Conservation (phyloP, 352 stramenopile species). For the Phytophthora lateralis region DNA sequence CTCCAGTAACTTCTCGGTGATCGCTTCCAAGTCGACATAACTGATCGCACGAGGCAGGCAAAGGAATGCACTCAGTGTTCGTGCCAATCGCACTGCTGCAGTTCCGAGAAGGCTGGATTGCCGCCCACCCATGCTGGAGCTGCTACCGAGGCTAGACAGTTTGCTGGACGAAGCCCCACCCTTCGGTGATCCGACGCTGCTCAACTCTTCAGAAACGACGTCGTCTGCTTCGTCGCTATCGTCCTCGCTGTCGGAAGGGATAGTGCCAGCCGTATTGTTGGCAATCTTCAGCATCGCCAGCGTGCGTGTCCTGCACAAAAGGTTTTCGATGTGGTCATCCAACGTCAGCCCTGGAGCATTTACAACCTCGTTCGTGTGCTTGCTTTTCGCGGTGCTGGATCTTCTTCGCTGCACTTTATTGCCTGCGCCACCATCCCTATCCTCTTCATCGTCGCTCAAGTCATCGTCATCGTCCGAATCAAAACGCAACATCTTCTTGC, state of each 20-base stretch:
- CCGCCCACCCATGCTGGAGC: constrained; percentile 34
- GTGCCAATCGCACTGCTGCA: constrained; percentile 56
- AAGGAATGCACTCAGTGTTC: constrained; percentile 70
- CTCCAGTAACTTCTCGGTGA: constrained; percentile 71
- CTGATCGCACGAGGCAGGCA: constrained; percentile 75
- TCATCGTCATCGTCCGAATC: constrained; percentile 47
- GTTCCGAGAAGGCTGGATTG: constrained; percentile 29
- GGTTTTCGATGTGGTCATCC: constrained; percentile 73
- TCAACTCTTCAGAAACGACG: constrained; percentile 40
- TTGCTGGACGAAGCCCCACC: constrained; percentile 15
- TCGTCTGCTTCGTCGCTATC: constrained; percentile 48
- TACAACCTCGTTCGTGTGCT: background rate
- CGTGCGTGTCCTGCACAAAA: constrained; percentile 66
- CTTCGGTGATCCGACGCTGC: constrained; percentile 21
- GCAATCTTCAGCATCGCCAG: constrained; percentile 75
- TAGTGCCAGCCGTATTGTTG: constrained; percentile 70
- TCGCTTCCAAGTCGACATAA: constrained; percentile 73
- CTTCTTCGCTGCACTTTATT: constrained; percentile 16
- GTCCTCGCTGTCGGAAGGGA: constrained; percentile 54
- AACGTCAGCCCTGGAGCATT: constrained; percentile 37
- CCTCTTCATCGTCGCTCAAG: constrained; percentile 7
- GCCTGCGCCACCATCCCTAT: constrained; percentile 1
- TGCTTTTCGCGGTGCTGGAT: constrained; percentile 9
- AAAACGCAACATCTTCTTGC: constrained; percentile 51
- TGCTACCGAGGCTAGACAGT: constrained; percentile 40